phyloP scores from a whole-genome alignment of 805 yeast genomes.

The Candida rishiriensis region DNA sequence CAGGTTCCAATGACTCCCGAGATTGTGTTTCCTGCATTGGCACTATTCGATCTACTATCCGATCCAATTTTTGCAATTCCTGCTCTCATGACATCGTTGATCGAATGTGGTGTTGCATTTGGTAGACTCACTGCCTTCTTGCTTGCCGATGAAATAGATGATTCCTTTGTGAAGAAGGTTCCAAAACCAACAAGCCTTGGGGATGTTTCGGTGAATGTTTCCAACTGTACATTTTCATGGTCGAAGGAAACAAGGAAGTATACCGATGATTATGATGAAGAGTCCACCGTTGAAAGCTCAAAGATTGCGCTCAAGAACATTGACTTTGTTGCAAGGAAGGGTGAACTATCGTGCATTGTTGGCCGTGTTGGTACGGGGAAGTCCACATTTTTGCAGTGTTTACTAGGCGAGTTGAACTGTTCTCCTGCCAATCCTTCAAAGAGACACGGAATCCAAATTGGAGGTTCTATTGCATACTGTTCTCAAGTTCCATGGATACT shows the following conservation, averaged over 20 bases:
- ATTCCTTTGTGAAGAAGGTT: slow-evolving; percentile 25
- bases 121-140: slow-evolving; percentile 49
- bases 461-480: slow-evolving; percentile 55
- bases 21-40: slow-evolving; percentile 63
- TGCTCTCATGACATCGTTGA: slow-evolving; percentile 46
- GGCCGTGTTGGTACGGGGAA: slow-evolving; percentile 71
- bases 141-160: slow-evolving; percentile 37
- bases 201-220: slow-evolving; percentile 36
- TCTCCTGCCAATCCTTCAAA: slow-evolving; percentile 26
- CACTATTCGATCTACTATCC: slow-evolving; percentile 54
- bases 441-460: slow-evolving; percentile 20
- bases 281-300: slow-evolving; percentile 29
- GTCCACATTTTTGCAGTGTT: slow-evolving; percentile 49
- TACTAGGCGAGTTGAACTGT: slow-evolving; percentile 51
- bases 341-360: slow-evolving; percentile 54
- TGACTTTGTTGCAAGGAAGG: slow-evolving; percentile 46
- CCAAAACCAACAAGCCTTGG: slow-evolving; percentile 23
- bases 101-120: slow-evolving; percentile 58
- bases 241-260: slow-evolving; percentile 10
- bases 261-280: slow-evolving; percentile 36
- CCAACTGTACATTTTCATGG: slow-evolving; percentile 56
- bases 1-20: slow-evolving; percentile 57
- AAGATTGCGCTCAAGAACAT: slow-evolving; percentile 45
- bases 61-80: slow-evolving; percentile 61
- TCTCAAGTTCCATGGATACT: slow-evolving; percentile 90